phyloP scores from a whole-genome alignment of 2,329 filamentous ascomycete species.

The Curvularia hawaiiensis region DNA sequence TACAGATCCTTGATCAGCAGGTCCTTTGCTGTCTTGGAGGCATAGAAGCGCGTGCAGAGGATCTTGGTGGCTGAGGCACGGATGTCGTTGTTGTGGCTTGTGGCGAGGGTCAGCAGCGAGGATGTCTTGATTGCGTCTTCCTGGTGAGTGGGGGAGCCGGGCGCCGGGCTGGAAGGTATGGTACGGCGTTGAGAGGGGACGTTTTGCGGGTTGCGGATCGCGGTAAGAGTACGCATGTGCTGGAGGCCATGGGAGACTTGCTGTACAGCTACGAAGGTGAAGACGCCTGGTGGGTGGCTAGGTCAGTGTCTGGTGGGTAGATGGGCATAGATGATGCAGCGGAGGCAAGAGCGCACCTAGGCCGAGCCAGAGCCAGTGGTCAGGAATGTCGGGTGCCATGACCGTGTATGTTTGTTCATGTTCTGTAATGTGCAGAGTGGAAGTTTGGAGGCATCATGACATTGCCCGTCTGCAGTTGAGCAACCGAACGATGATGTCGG shows the following conservation, averaged over 20 bases:
- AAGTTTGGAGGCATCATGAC: slow-evolving; percentile 2
- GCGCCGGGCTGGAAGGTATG: slow-evolving; percentile 58
- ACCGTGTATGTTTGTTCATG: slow-evolving; percentile 19
- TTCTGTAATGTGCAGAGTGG: slow-evolving; percentile 7
- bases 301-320: slow-evolving; percentile 42
- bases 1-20: slow-evolving; percentile 34
- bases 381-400: slow-evolving; percentile 48
- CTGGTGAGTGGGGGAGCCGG: slow-evolving; percentile 68
- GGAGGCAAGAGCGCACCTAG: slow-evolving; percentile 40
- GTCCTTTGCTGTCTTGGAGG: slow-evolving; percentile 22
- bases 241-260: slow-evolving; percentile 64
- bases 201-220: slow-evolving; percentile 65
- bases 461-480: slow-evolving; percentile 2
- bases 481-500: slow-evolving; percentile 27
- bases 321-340: slow-evolving; percentile 43
- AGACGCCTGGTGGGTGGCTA: slow-evolving; percentile 49
- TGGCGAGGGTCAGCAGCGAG: slow-evolving; percentile 49
- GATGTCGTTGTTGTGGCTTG: slow-evolving; percentile 51
- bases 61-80: slow-evolving; percentile 47
- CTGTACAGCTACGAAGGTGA: slow-evolving; percentile 63
- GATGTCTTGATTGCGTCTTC: slow-evolving; percentile 56
- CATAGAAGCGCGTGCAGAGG: slow-evolving; percentile 45
- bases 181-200: slow-evolving; percentile 53
- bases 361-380: slow-evolving; percentile 55
- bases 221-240: slow-evolving; percentile 66